Conservation (phyloP, 768 basidiomycete genomes). For the Mrakia frigida region DNA sequence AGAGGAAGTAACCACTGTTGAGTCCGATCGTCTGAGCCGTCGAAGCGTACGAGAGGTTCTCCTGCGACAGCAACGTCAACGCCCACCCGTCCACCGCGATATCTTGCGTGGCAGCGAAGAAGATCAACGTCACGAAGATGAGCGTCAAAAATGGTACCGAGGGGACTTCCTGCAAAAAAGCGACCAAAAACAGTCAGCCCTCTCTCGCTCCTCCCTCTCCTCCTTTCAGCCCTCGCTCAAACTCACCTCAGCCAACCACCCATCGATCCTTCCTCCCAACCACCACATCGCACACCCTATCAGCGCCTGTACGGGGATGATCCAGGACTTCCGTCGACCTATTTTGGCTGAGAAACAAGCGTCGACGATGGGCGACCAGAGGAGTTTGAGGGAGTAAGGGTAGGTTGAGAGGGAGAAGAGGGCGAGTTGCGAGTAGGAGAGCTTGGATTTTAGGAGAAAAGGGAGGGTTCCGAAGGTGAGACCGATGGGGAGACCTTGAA, state of each 20-base stretch:
- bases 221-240: slow-evolving; percentile 45
- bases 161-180: slow-evolving; percentile 63
- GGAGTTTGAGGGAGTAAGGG: slow-evolving; percentile 83
- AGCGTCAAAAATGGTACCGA: slow-evolving; percentile 71
- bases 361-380: slow-evolving; percentile 98
- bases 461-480: slow-evolving; percentile 94
- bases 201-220: slow-evolving; percentile 67
- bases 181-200: background rate
- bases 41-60: slow-evolving; percentile 91
- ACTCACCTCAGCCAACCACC: slow-evolving; percentile 30
- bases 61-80: slow-evolving; percentile 66
- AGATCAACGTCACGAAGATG: slow-evolving; percentile 81
- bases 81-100: slow-evolving; percentile 86
- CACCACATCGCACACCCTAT: slow-evolving; percentile 65
- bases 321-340: slow-evolving; percentile 98
- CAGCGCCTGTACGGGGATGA: slow-evolving; percentile 90
- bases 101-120: slow-evolving; percentile 97
- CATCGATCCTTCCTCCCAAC: slow-evolving; percentile 41
- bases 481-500: slow-evolving; percentile 82
- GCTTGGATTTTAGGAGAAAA: slow-evolving; percentile 87
- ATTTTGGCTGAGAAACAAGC: slow-evolving; percentile 72
- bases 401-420: slow-evolving; percentile 79
- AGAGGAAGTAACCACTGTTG: slow-evolving; percentile 90
- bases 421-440: slow-evolving; percentile 95
- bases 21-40: slow-evolving; percentile 97